Base-by-base conservation (phyloP, 225 moss, liverwort and hornwort species). In the Marchantia paleacea region DNA sequence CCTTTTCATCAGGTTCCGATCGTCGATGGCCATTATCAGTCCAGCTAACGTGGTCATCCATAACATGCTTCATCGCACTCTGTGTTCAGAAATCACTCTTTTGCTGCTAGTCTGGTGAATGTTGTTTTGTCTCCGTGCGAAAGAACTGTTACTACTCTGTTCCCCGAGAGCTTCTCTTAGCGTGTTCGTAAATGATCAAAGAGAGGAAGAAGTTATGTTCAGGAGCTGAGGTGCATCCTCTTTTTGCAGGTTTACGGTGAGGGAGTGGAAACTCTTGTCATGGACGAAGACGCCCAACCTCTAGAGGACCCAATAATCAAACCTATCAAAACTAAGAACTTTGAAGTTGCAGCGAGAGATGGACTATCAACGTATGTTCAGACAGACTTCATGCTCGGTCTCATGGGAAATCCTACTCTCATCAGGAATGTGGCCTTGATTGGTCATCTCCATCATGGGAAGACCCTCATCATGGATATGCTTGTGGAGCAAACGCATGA, bases 281-380 rank as follows among this genome's bases (percentile, higher is more conserved):
- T 94, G 95, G 99, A 99, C 84, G 99, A 99, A 84, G 99, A 99
- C 67, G 99, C 95, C 51, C 99, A 99, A 82, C 94, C 99, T 29
- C 75, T 99, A 53, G 97, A 92, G 75, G 92, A 95, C 81, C 97
- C 97, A 14, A 95, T 99, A 12, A 99, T 99, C 67, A 99, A 99
- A 72, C 97, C 97, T 12, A 84, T 95, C 1, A 91, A 87, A 80
- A 82, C 90, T 52, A 99, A 99, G 84, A 95, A 93, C 70, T 95
- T 99, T 28, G 97, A 99, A 82, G 95, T 99, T 52, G 81, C 91
- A 52, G 84, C 87, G 19, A 93, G 92, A 82, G 97, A 99, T 70
- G 95, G 86, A 26, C 57, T 99, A 29, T 81, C 89, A 60, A 95
- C 97, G 0, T 94, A 92, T 58, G 97, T 95, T 12, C 88, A 92